Conservation (phyloP, 306 rosid genomes). For the Herpetospermum pedunculosum region DNA sequence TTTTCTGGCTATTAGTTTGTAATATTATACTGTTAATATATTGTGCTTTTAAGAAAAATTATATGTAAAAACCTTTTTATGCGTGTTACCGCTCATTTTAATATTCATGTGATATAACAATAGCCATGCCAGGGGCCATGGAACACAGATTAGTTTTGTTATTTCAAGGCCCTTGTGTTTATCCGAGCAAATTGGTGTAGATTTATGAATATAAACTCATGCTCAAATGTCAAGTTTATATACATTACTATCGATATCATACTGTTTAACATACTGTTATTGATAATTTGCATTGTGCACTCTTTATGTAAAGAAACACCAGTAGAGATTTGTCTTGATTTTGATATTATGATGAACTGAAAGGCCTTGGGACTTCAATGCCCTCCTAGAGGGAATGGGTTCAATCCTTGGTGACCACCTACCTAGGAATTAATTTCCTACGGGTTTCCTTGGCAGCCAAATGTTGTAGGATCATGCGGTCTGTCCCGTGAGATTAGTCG, state of each 20-base stretch:
- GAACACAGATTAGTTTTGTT: not conserved
- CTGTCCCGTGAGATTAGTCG: no score
- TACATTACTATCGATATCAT: not conserved
- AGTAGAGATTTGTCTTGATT: not conserved
- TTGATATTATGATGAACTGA: not conserved
- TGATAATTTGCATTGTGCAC: not conserved
- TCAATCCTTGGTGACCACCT: no score
- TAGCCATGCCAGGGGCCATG: not conserved
- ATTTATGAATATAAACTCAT: not conserved
- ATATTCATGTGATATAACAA: not conserved
- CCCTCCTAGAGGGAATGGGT: no score
- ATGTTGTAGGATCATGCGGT: no score
- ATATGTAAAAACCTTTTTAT: not conserved
- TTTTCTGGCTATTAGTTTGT: not conserved
- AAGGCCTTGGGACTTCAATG: no score
- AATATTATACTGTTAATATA: not conserved
- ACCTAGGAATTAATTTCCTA: no score
- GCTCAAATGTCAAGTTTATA: not conserved
- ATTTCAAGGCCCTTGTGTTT: not conserved
- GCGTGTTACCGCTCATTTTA: not conserved
- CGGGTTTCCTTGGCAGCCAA: no score
- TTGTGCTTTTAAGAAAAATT: not conserved
- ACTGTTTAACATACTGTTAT: not conserved
- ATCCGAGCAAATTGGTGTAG: not conserved
- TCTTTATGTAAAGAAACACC: not conserved